Evolutionary conservation across 2,329 filamentous ascomycete species (phyloP).

Genomic region (Pezicula rhizophila): DNA sequence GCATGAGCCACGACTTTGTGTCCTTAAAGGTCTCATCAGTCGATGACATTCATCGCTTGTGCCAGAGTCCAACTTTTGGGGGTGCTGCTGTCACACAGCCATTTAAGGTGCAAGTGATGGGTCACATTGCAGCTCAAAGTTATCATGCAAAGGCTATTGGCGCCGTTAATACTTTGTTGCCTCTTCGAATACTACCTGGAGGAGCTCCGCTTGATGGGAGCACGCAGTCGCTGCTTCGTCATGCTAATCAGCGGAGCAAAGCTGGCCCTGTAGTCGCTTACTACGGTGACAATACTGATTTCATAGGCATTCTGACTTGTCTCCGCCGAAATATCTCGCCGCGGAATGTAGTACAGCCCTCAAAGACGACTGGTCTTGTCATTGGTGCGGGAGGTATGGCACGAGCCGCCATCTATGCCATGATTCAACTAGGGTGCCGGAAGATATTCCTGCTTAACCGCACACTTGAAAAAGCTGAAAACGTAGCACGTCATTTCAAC

Average conservation of each 20-base stretch:
- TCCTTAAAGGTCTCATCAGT: constrained; percentile 58
- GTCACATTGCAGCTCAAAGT: constrained; percentile 59
- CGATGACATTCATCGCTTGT: constrained; percentile 56
- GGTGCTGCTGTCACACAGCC: constrained; percentile 67
- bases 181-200: constrained; percentile 43
- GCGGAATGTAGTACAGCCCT: constrained; percentile 55
- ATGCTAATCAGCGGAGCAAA: constrained; percentile 50
- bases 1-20: constrained; percentile 63
- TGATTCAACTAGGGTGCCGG: constrained; percentile 70
- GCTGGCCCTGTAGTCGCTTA: constrained; percentile 62
- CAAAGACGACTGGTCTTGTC: constrained; percentile 42
- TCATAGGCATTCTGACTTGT: constrained; percentile 72
- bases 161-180: constrained; percentile 70
- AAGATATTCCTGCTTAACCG: constrained; percentile 73
- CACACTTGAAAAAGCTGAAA: constrained; percentile 56
- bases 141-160: constrained; percentile 69
- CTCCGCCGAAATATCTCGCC: constrained; percentile 68
- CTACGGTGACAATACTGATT: constrained; percentile 77
- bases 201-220: constrained; percentile 43
- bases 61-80: constrained; percentile 62
- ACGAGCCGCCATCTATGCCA: constrained; percentile 69
- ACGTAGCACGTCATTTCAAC: constrained; percentile 65
- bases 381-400: constrained; percentile 71
- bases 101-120: constrained; percentile 67
- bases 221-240: constrained; percentile 26